Evolutionary conservation across 2,329 filamentous ascomycete genomes (phyloP), one percentile per base, ranked within the genome.

Genomic region (Xylaria sp.): DNA sequence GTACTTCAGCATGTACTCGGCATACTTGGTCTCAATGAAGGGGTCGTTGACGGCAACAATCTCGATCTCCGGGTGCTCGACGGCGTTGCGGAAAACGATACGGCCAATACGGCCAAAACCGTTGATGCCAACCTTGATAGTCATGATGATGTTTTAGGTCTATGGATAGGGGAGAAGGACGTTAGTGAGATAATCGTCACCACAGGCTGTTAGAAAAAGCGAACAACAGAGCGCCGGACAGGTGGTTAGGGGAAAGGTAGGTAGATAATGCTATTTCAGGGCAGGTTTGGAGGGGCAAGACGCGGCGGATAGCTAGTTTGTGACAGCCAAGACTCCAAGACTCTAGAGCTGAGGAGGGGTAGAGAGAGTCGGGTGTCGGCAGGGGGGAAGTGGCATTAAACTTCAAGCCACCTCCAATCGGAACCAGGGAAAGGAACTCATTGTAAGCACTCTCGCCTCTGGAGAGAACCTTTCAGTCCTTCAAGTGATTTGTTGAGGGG

Each of bases 1-100:
- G 84, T 98, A 98, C 89, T 97, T 97, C 86, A 99, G 92, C 96
- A 98, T 98, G 91, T 98, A 98, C 81, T 92, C 95, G 83, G 96
- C 96, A 86, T 98, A 98, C 84, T 94, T 86, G 79, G 93, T 89
- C 86, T 97, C 94, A 86, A 99, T 98, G 91, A 99, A 98, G 78
- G 96, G 96, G 84, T 98, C 96, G 89, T 99, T 98, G 86, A 97
- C 93, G 78, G 96, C 95, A 79, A 97, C 93, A 79, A 99, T 88
- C 79, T 97, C 89, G 81, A 98, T 92, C 69, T 97, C 92, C 78
- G 88, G 84, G 86, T 95, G 92, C 90, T 97, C 91, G 81, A 97
- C 82, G 79, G 95, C 93, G 87, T 97, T 98, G 87, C 95, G 93
- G 92, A 98, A 96, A 88, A 98, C 91, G 83, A 99, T 97, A 84